Percentiles rank a stretch among this genome's conserved stretches.
Conservation (phyloP, 116 monocot species). For the Trichopus zeylanicus region DNA sequence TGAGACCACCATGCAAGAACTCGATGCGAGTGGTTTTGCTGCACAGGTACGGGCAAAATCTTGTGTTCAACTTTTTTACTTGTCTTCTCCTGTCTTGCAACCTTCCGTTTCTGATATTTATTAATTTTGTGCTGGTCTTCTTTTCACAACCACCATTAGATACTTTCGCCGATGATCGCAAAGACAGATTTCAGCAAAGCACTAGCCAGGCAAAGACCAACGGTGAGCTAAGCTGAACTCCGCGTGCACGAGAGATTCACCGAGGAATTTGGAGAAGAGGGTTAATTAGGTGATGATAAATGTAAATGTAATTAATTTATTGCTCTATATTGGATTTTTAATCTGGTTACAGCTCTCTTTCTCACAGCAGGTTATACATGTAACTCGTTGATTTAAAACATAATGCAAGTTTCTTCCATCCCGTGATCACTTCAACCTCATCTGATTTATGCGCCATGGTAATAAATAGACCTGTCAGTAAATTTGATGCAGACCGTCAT, state of each 20-base stretch:
- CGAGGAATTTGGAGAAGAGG: conserved; percentile 97
- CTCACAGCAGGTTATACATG: too few species aligned
- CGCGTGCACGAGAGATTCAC: conserved; percentile 97
- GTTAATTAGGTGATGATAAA: too few species aligned
- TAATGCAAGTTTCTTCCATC: too few species aligned
- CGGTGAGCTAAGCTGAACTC: conserved; percentile 84
- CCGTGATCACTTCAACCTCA: too few species aligned
- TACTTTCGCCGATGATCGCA: conserved; percentile 83
- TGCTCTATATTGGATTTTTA: too few species aligned
- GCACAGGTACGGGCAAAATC: conserved; percentile 46
- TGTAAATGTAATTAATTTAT: too few species aligned
- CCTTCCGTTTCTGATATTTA: background rate
- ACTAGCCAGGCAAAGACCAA: conserved; percentile 87
- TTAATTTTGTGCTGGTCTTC: background rate
- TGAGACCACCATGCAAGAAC: conserved; percentile 91
- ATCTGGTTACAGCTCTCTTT: too few species aligned
- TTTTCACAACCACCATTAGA: conserved; percentile 26
- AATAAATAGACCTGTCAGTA: too few species aligned
- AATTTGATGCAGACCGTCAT: too few species aligned
- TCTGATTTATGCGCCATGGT: too few species aligned
- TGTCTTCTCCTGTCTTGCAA: too few species aligned
- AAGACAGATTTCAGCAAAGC: conserved; percentile 89
- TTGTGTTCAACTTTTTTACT: background rate
- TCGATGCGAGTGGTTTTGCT: conserved; percentile 71
- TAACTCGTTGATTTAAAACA: too few species aligned